phyloP scores from a whole-genome alignment of 768 basidiomycete genomes.

The Trametes cingulata region DNA sequence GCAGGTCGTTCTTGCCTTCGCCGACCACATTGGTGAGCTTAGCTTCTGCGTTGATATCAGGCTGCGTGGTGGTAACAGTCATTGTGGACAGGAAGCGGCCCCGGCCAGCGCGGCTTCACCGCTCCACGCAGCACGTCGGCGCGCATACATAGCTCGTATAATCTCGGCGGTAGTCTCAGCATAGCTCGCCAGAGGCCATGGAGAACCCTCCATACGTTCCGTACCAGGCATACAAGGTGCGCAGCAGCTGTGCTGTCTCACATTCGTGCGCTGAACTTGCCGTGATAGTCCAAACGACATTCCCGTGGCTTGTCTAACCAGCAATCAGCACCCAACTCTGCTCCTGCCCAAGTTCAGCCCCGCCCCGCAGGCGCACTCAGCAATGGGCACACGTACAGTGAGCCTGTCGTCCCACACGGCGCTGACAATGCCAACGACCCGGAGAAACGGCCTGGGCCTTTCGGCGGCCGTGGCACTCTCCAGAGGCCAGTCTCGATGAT shows the following conservation, averaged over 20 bases:
- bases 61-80: slow-evolving; percentile 2
- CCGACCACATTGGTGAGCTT: neutral
- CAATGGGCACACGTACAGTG: slow-evolving; percentile 24
- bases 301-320: slow-evolving; percentile 40
- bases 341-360: neutral
- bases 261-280: neutral
- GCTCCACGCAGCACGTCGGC: slow-evolving; percentile 12
- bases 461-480: slow-evolving; percentile 3
- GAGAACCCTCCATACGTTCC: slow-evolving; percentile 39
- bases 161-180: neutral
- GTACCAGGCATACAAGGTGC: slow-evolving; percentile 52
- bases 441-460: slow-evolving; percentile 15
- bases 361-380: slow-evolving; percentile 6
- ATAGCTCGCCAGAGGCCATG: slow-evolving; percentile 21
- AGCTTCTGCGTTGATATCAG: neutral
- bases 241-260: slow-evolving; percentile 1
- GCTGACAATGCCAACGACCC: slow-evolving; percentile 15
- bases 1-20: neutral
- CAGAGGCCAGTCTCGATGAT: slow-evolving; percentile 29
- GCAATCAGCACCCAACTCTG: slow-evolving; percentile 7
- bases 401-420: slow-evolving; percentile 17
- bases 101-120: slow-evolving; percentile 15
- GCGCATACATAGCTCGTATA: neutral
- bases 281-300: slow-evolving; percentile 48
- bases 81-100: slow-evolving; percentile 8